Percentiles rank a stretch among this genome's conserved stretches.
phyloP scores from a whole-genome alignment of 179 eudicot genomes.

The Spergularia azorica region DNA sequence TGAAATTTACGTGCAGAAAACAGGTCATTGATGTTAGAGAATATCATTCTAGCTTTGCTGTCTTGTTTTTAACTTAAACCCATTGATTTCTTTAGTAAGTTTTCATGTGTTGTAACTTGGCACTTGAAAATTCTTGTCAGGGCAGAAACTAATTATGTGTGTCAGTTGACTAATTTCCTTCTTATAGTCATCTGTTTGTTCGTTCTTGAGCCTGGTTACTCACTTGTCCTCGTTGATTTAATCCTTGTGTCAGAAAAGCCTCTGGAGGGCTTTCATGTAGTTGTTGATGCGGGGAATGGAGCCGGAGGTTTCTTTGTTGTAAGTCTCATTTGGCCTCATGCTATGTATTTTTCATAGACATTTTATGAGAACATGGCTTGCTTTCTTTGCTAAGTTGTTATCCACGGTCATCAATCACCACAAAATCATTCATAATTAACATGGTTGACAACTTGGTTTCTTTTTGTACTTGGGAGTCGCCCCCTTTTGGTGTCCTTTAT shows the following conservation, averaged over 20 bases:
- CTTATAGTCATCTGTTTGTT: background rate
- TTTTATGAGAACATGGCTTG: background rate
- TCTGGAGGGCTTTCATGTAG: slow-evolving; percentile 91
- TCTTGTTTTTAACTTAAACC: background rate
- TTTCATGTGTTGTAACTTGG: background rate
- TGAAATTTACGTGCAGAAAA: background rate
- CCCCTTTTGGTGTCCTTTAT: no score
- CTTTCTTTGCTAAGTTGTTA: background rate
- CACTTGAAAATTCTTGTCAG: background rate
- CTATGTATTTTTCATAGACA: slow-evolving; percentile 1
- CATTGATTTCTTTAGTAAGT: background rate
- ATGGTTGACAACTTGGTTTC: no score
- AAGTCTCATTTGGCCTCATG: slow-evolving; percentile 31
- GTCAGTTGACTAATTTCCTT: background rate
- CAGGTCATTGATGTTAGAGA: background rate
- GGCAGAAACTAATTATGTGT: background rate
- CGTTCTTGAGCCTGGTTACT: background rate
- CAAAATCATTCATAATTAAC: no score
- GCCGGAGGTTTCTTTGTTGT: slow-evolving; percentile 99
- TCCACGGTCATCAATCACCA: no score
- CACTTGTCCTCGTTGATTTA: slow-evolving; percentile 11
- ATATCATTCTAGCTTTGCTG: background rate
- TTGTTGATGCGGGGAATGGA: slow-evolving; percentile 99
- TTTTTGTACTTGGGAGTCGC: no score
- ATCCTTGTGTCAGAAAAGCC: slow-evolving; percentile 76